These are phyloP conservation scores for Wickerhamiella shivajii DNA, from an alignment of 805 yeast genomes.

Conservation along the genomic window DNA sequence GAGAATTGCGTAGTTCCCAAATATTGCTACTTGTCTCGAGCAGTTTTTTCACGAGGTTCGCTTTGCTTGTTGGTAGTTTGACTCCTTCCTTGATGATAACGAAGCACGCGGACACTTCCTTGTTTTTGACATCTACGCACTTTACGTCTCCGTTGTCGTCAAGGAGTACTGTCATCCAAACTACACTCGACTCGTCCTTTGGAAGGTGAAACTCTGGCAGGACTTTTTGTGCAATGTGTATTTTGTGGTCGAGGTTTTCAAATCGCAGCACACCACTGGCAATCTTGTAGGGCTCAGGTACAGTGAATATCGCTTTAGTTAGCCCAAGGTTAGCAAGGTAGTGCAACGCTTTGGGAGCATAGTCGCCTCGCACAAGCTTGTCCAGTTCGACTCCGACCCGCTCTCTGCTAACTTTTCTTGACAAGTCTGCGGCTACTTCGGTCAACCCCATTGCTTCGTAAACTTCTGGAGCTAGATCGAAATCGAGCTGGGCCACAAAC, in stretches of 20 bases:
- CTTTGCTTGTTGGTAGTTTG: conserved; percentile 44
- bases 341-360: conserved; percentile 49
- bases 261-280: conserved; percentile 12
- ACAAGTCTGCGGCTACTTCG: conserved; percentile 43
- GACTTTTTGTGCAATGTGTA: conserved; percentile 16
- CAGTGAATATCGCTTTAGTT: conserved; percentile 40
- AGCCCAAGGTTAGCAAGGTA: conserved; percentile 42
- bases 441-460: conserved; percentile 45
- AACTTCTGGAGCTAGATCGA: conserved; percentile 45
- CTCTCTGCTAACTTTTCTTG: conserved; percentile 72
- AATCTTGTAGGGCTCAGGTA: conserved; percentile 12
- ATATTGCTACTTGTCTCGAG: conserved; percentile 25
- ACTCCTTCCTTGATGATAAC: conserved; percentile 53
- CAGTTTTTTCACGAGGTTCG: conserved; percentile 35
- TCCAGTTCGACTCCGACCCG: conserved; percentile 75
- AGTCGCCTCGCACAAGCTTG: conserved; percentile 53
- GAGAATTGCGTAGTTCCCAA: conserved; percentile 18
- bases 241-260: conserved; percentile 12
- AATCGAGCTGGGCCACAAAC: conserved; percentile 69
- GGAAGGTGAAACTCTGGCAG: conserved; percentile 7
- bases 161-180: conserved; percentile 39
- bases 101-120: conserved; percentile 30
- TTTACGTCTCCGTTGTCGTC: conserved; percentile 33
- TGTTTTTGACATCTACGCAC: conserved; percentile 29
- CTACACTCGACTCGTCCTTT: conserved; percentile 13